Evolutionary conservation across 2,329 filamentous ascomycete genomes (phyloP).

Genomic region (Talaromyces atroroseus): DNA sequence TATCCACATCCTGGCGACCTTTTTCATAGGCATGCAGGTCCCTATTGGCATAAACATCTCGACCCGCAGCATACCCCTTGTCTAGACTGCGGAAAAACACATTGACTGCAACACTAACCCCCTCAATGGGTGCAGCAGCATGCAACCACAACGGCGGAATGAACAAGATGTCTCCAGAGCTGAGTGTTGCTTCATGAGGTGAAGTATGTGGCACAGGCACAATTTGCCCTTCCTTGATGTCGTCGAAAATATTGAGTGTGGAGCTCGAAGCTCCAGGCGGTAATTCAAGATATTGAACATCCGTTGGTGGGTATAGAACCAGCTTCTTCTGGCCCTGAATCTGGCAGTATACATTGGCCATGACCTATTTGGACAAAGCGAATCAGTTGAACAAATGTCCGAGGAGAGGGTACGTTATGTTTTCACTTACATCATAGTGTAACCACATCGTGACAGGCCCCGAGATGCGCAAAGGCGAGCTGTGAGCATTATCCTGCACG

Average conservation of each 20-base stretch:
- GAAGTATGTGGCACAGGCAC: constrained; percentile 58
- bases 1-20: constrained; percentile 65
- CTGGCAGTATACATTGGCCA: constrained; percentile 82
- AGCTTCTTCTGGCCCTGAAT: constrained; percentile 67
- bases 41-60: constrained; percentile 83
- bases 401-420: not conserved
- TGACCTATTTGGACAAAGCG: constrained; percentile 50
- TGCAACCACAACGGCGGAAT: constrained; percentile 82
- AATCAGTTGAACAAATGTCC: not conserved
- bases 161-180: constrained; percentile 71
- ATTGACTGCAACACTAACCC: constrained; percentile 73
- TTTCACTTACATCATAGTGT: constrained; percentile 65
- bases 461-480: constrained; percentile 72
- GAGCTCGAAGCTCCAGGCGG: constrained; percentile 75
- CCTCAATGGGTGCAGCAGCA: constrained; percentile 45
- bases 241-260: constrained; percentile 62
- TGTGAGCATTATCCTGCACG: constrained; percentile 62
- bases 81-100: constrained; percentile 75
- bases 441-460: constrained; percentile 82
- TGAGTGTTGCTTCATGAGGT: constrained; percentile 61
- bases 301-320: constrained; percentile 70
- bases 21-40: constrained; percentile 82
- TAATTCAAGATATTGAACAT: constrained; percentile 65
- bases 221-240: constrained; percentile 28
- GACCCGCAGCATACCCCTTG: constrained; percentile 63